Evolutionary conservation across 1,139 yeast genomes (phyloP), one percentile per base, ranked within the genome.

Genomic region (Blastobotrys raffinosifermentans): DNA sequence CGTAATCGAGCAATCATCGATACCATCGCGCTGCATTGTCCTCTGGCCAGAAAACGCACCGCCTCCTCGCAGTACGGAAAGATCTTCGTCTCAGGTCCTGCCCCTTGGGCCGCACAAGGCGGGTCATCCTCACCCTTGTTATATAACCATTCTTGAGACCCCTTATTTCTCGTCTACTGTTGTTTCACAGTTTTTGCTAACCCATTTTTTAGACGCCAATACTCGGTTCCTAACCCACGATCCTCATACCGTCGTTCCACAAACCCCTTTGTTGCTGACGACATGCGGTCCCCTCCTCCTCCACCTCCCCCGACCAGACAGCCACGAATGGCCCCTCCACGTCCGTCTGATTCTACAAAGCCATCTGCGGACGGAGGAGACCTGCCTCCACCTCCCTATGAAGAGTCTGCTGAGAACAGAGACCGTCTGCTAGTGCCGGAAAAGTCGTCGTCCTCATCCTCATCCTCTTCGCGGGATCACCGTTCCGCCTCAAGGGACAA

Each of bases 241-340:
- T 34, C 41, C 44, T n/a, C 38, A 37, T 31, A 31, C 40, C 37
- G 37, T 26, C 40, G 55, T 34, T 41, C 50, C 21, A 57, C 62
- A 7, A 59, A 59, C 39, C 64, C 64, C 26, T 59, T 59, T 48
- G 44, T 60, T 29, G 54, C 51, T 39, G 58, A 56, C 33, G 31
- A 29, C 13, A 9, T 29, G 31, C 26, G 35, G 29, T 29, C 19
- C 13, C 39, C 22, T 31, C 33, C 46, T 15, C 38, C 46, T 13
- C 45, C 44, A 26, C 35, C 39, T 21, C 20, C 32, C 21, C 22
- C 34, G 26, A 29, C 34, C 6, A 26, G 20, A 19, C 37, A 23
- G 16, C 36, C 19, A 13, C 31, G 23, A 11, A 31, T 9, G 4
- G 38, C 34, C 13, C 45, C 47, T 16, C 41, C 37, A 15, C 32